Conservation (phyloP, 2,329 filamentous ascomycete genomes). For the Pseudocercospora macadamiae region DNA sequence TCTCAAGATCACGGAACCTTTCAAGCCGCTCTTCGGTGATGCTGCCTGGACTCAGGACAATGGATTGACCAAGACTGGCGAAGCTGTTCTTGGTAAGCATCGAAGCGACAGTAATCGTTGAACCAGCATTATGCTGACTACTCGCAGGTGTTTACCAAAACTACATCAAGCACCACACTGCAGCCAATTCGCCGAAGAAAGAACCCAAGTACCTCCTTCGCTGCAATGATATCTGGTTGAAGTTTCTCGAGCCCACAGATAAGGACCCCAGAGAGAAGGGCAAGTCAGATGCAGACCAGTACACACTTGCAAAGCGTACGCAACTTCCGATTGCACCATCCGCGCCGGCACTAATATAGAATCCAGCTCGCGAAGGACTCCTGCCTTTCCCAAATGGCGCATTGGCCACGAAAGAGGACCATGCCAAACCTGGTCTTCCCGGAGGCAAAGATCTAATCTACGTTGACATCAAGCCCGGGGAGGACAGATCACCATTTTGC, state of each 20-base stretch:
- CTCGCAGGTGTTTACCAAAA: background rate
- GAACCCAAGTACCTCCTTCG: background rate
- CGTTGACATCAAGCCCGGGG: background rate
- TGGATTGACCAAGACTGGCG: background rate
- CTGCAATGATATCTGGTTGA: conserved; percentile 6
- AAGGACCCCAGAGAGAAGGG: conserved; percentile 3
- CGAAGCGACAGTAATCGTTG: background rate
- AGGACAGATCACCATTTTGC: background rate
- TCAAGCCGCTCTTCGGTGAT: conserved; percentile 5
- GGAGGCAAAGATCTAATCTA: background rate
- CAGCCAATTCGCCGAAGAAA: background rate
- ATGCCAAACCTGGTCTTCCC: background rate
- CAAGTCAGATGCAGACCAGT: conserved; percentile 4
- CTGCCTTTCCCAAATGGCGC: background rate
- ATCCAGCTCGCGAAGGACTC: background rate
- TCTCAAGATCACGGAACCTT: background rate
- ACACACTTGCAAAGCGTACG: conserved; percentile 4
- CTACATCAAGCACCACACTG: background rate
- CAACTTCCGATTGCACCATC: background rate
- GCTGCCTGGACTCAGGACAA: background rate
- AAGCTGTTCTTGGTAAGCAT: background rate
- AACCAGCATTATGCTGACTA: background rate
- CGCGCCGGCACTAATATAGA: background rate
- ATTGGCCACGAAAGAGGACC: background rate
- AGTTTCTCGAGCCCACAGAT: background rate